Base-by-base conservation (phyloP, 129 eudicot genomes). In the Arctium lappa region DNA sequence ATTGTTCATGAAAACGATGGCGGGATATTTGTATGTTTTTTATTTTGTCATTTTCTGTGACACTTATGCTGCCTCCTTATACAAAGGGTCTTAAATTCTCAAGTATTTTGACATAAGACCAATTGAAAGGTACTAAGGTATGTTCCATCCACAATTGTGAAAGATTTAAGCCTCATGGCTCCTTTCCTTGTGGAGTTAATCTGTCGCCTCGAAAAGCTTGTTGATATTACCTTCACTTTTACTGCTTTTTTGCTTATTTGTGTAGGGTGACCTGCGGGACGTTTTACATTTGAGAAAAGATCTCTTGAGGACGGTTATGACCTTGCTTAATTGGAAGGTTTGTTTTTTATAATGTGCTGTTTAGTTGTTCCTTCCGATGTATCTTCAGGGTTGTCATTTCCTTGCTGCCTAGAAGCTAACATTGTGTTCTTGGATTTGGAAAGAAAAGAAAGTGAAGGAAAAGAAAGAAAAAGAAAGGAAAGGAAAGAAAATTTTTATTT, bases 181-280 rank as follows among this genome's bases (percentile, higher is more conserved):
- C 65, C 4, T 66, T 66, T 13, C 32, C 29, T 60, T 66, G 71
- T 66, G 33, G 33, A 66, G 71, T 66, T 66, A 29, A 22, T 29
- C 12, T 66, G 34, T 29, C 44, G 48, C 18, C 46, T 76, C 4
- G 22, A 53, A 34, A 34, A 22, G 8, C 70, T 39, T 62, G 63
- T 44, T 2, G 75, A 38, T 50, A 30, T 46, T 69, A 69, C 32
- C 3, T 22, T 30, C 29, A 53, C 32, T 71, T 69, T 75, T 65
- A 36, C 63, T 38, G 65, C 38, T 39, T 69, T 42, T 73, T 71
- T 87, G 76, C 69, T 56, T 31, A 32, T 77, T 77, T 85, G 32
- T 87, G 81, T 66, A 95, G 99, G 98, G 94, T 83, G 97, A 93
- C 79, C 82, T 89, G 76, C 89, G 90, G 72, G 97, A 95, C 74